Percentiles rank a stretch among this genome's conserved stretches.
phyloP scores from a whole-genome alignment of 192 early-diverging fungal species.

The Backusella sp. region DNA sequence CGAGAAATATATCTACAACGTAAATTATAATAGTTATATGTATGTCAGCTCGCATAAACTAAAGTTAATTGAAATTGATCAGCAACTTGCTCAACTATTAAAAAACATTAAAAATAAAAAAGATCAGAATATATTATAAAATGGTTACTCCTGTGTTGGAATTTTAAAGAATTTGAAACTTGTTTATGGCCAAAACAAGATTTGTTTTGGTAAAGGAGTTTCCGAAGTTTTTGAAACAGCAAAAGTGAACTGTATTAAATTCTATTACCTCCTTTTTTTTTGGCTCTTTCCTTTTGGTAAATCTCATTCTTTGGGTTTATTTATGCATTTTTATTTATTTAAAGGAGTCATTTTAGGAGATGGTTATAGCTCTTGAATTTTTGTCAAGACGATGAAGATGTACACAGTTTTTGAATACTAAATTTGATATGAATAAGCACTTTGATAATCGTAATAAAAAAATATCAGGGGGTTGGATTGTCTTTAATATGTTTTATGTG shows the following conservation, averaged over 20 bases:
- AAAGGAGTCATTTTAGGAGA: constrained; percentile 6
- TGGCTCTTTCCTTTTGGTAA: neutral
- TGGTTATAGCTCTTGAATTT: neutral
- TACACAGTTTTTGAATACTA: neutral
- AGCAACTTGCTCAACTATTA: neutral
- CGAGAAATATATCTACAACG: neutral
- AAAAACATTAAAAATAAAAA: constrained; percentile 3
- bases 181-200: neutral
- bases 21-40: constrained; percentile 7
- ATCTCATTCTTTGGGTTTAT: constrained; percentile 3
- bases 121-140: neutral
- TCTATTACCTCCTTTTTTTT: constrained; percentile 4
- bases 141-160: neutral
- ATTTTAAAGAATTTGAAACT: neutral
- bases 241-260: constrained; percentile 5
- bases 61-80: neutral
- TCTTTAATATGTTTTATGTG: neutral
- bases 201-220: neutral
- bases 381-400: neutral
- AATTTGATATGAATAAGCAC: neutral
- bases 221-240: constrained; percentile 2
- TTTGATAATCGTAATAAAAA: neutral
- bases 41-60: neutral
- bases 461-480: neutral
- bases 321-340: constrained; percentile 8